phyloP scores from a whole-genome alignment of 306 rosid genomes.

The Castanea sativa region DNA sequence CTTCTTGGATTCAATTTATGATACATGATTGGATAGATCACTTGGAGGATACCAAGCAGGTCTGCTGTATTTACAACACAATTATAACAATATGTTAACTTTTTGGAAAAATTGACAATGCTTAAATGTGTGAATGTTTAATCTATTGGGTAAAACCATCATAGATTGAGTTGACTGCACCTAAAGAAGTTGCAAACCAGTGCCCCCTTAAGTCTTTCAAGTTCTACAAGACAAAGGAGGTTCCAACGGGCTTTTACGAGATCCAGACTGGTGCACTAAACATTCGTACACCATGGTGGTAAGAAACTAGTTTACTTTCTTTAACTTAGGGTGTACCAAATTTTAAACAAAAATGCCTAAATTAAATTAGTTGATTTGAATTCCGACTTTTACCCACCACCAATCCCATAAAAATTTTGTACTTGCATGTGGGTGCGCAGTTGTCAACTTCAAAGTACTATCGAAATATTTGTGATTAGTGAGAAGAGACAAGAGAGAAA shows the following conservation, averaged over 20 bases:
- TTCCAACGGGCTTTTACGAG: constrained; percentile 37
- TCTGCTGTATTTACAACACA: background rate
- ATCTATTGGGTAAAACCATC: background rate
- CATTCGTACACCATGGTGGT: constrained; percentile 68
- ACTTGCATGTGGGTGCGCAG: too few relatives aligned
- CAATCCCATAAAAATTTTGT: too few relatives aligned
- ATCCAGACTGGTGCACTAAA: constrained; percentile 38
- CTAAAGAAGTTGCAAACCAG: constrained; percentile 43
- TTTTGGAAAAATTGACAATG: background rate
- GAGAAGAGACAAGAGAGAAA: too few relatives aligned
- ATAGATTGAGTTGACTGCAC: constrained; percentile 45
- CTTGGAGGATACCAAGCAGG: constrained; percentile 53
- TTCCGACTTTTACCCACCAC: too few relatives aligned
- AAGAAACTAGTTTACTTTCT: background rate
- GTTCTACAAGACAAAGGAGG: constrained; percentile 52
- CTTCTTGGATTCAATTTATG: constrained; percentile 75
- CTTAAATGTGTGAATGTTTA: background rate
- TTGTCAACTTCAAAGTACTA: too few relatives aligned
- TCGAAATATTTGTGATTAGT: too few relatives aligned
- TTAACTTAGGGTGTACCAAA: background rate
- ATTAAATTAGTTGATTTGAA: background rate
- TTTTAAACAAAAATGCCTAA: background rate
- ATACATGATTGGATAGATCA: constrained; percentile 69
- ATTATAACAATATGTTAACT: background rate
- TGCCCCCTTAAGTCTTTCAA: constrained; percentile 56